Evolutionary conservation across 2,329 filamentous ascomycete species (phyloP).

Genomic region (Diaporthe longicolla): DNA sequence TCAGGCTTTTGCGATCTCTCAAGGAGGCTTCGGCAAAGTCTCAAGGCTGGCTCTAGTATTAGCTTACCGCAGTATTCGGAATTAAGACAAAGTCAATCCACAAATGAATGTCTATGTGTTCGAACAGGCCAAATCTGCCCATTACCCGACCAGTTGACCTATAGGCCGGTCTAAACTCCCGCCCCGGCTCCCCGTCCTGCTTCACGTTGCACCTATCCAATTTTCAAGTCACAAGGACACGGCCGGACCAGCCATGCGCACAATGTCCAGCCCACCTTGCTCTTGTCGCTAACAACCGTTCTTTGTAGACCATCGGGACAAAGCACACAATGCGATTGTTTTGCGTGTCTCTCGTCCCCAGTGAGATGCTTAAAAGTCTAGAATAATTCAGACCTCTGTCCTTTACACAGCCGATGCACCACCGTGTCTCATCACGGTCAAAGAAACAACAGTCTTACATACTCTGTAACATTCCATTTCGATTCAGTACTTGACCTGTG

Average conservation of each 20-base stretch:
- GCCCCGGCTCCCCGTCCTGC: no score
- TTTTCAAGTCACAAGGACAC: background rate
- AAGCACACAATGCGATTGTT: constrained; percentile 12
- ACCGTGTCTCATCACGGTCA: constrained; percentile 1
- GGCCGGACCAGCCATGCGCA: background rate
- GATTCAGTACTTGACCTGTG: background rate
- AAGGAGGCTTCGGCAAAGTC: background rate
- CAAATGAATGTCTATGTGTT: background rate
- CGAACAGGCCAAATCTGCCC: no score
- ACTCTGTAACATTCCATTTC: background rate
- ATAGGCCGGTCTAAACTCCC: no score
- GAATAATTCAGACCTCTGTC: background rate
- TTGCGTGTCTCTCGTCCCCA: background rate
- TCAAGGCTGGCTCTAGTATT: constrained; percentile 3
- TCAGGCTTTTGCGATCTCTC: background rate
- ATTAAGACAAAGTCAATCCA: background rate
- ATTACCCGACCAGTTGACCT: background rate
- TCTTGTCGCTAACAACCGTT: background rate
- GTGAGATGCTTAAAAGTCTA: background rate
- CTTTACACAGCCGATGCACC: background rate
- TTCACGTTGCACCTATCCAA: background rate
- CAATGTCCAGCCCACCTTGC: background rate
- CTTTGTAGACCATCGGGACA: background rate
- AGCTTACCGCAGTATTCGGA: background rate
- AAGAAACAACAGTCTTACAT: background rate